Conservation (phyloP, 2,329 filamentous ascomycete genomes). For the Penicillium hesseltinei region DNA sequence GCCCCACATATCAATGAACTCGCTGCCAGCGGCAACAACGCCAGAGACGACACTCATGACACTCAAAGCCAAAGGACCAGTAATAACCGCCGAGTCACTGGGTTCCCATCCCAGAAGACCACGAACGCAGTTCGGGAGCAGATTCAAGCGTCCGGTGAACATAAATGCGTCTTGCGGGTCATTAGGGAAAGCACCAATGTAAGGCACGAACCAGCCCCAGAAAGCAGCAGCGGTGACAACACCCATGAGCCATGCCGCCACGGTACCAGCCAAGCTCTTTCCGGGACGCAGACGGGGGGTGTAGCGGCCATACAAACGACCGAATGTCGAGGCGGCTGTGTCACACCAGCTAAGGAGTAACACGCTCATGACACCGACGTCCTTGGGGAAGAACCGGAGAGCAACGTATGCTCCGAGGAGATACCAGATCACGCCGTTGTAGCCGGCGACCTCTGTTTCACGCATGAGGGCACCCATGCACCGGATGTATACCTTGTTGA, state of each 20-base stretch:
- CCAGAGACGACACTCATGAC: slow-evolving; percentile 84
- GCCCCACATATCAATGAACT: slow-evolving; percentile 85
- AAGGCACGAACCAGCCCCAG: slow-evolving; percentile 81
- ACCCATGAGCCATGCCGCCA: slow-evolving; percentile 80
- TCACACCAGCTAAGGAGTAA: slow-evolving; percentile 96
- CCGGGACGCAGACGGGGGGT: slow-evolving; percentile 80
- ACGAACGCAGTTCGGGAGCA: slow-evolving; percentile 62
- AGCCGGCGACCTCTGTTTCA: slow-evolving; percentile 89
- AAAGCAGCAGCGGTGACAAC: slow-evolving; percentile 80
- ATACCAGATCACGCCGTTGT: slow-evolving; percentile 97
- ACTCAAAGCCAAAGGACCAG: slow-evolving; percentile 70
- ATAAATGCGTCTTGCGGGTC: slow-evolving; percentile 72
- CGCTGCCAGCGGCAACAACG: slow-evolving; percentile 82
- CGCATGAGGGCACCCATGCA: slow-evolving; percentile 89
- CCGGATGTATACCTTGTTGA: slow-evolving; percentile 86
- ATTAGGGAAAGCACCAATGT: slow-evolving; percentile 63
- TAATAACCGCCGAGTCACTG: slow-evolving; percentile 55
- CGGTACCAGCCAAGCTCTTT: slow-evolving; percentile 86
- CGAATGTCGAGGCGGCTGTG: slow-evolving; percentile 92
- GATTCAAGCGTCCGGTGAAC: slow-evolving; percentile 70
- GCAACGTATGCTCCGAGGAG: slow-evolving; percentile 86
- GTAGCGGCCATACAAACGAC: slow-evolving; percentile 82
- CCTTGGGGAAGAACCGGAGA: slow-evolving; percentile 85
- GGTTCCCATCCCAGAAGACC: slow-evolving; percentile 60
- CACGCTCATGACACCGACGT: slow-evolving; percentile 84